Evolutionary conservation across 2,329 filamentous ascomycete species (phyloP), one percentile per base, ranked within the genome.

Genomic region (Annulohypoxylon truncatum): DNA sequence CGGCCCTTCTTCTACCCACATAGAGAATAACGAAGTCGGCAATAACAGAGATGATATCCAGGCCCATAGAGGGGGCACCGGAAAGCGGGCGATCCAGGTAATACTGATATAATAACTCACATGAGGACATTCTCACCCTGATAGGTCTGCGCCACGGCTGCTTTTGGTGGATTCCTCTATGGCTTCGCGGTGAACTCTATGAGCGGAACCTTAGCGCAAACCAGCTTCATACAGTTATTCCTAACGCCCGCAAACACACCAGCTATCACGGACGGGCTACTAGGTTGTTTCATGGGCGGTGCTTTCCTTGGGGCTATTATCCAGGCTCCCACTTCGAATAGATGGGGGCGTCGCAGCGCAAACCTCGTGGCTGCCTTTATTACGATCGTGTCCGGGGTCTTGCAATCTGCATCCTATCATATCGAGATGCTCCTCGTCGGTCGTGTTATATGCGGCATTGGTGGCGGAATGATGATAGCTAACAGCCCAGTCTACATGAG

Each of bases 161-260:
- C 68, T 10, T 51, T 77, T 4, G 75, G 72, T 2, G 71, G 74
- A 31, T 77, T 77, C 52, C 67, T 73, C 22, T 77, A 73, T 52
- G 75, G 75, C 42, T 77, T 73, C 59, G 66, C 72, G 9, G 73
- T 70, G 54, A 77, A 77, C 59, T 61, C 69, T 15, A 75, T 77
- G 58, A 70, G 73, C 22, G 71, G 75, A 2, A 73, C 74, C 1
- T 51, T 77, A 9, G 75, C 73, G 7, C 74, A 76, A 60, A 59
- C 70, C 2, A 71, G 71, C 9, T 77, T 77, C 61, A 54, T 74
- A 13, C 61, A 60, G 2, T 69, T 72, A 53, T 75, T 77, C 47
- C 44, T 76, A 20, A 64, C 55, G 28, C 58, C 61, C 12, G 5
- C 35, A 7, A 48, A 66, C 20, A 53, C 62, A 6, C 54, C 46